A percentile compares a stretch with the other conserved stretches of the same genome.
Conservation (phyloP, 1,139 yeast genomes). For the Yueomyces sp. region DNA sequence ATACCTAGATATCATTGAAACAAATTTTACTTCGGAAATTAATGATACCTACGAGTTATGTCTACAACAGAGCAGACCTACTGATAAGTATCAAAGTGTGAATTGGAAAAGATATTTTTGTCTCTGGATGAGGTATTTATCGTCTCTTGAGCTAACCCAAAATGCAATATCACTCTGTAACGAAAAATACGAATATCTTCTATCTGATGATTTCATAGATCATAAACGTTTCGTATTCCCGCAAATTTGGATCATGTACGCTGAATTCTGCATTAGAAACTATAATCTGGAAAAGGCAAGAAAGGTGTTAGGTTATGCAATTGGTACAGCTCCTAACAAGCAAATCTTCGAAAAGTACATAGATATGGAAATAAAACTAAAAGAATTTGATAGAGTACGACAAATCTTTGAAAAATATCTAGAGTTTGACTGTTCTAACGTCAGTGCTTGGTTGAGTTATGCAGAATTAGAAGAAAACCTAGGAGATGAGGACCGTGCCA, state of each 20-base stretch:
- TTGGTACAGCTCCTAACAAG: slow-evolving; percentile 54
- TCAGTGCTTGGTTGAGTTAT: slow-evolving; percentile 42
- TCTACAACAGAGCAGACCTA: slow-evolving; percentile 26
- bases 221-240: slow-evolving; percentile 44
- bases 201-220: slow-evolving; percentile 41
- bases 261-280: slow-evolving; percentile 66
- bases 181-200: slow-evolving; percentile 35
- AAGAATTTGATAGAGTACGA: slow-evolving; percentile 72
- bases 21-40: slow-evolving; percentile 21
- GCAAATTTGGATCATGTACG: slow-evolving; percentile 60
- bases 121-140: slow-evolving; percentile 57
- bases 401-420: slow-evolving; percentile 57
- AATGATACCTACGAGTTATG: slow-evolving; percentile 36
- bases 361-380: slow-evolving; percentile 34
- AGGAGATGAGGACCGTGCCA: slow-evolving; percentile 59
- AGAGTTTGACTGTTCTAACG: slow-evolving; percentile 36
- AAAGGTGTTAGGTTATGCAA: slow-evolving; percentile 55
- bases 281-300: slow-evolving; percentile 41
- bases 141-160: slow-evolving; percentile 45
- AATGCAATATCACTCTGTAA: slow-evolving; percentile 37
- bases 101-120: slow-evolving; percentile 59
- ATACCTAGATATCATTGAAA: slow-evolving; percentile 36
- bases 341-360: slow-evolving; percentile 56
- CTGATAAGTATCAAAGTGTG: slow-evolving; percentile 21
- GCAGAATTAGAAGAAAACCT: slow-evolving; percentile 55